Base-by-base conservation (phyloP, 805 yeast species). In the Dipodascus albidus region DNA sequence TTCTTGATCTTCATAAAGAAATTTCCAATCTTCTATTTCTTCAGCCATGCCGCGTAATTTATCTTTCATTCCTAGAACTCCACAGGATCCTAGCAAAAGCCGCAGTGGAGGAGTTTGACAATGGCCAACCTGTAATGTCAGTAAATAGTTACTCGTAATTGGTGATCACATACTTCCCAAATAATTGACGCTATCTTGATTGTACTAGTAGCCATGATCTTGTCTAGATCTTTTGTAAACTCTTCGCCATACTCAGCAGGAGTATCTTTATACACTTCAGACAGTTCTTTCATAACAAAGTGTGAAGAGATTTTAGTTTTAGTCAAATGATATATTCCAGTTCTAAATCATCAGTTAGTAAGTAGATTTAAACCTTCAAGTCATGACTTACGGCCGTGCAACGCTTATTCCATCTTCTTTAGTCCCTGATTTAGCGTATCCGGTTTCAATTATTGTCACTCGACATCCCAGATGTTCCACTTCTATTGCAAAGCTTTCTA, bases 21-120 rank as follows among this genome's bases (percentile, higher is more conserved):
- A 67, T 60, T 64, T 66, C 70, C 70, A 67, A 50, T 67, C 70
- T 55, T 67, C 70, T n/a, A 66, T 60, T 52, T 67, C 70, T 55
- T 67, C 70, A 17, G 62, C 61, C 22, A 51, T 56, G 47, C 60
- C 56, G 31, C 70, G 55, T 52, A 67, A 53, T 57, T 64, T 60
- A 50, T 65, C 64, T n/a, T 58, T 58, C 52, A 62, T 56, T 17
- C 55, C 57, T 23, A 57, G 58, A 6, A 59, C 57, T 9, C 67
- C 63, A 42, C 62, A 62, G n/a, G 60, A 35, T 4, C 68, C 66
- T 2, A 59, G 50, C 48, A 60, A 56, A 23, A 67, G 52, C 23
- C 68, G 55, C 47, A 62, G 41, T 31, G 69, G 68, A 20, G 68
- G 68, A 9, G 58, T 55, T 14, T 52, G 49, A 50, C 65, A 57